Evolutionary conservation across 2,329 filamentous ascomycete genomes (phyloP).

Genomic region (Talaromyces sp.): DNA sequence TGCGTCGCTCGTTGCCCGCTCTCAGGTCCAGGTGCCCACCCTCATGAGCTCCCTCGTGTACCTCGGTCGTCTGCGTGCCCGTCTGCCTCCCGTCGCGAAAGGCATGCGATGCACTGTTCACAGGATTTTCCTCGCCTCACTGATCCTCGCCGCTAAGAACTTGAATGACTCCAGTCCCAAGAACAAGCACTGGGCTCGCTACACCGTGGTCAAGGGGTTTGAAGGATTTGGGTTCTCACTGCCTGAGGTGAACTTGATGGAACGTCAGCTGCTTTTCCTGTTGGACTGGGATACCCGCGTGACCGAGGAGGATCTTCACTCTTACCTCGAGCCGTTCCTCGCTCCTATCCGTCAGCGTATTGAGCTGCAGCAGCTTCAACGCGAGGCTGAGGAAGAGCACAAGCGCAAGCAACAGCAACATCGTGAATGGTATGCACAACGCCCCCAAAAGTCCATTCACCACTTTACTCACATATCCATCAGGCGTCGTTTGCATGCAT

Average conservation of each 20-base stretch:
- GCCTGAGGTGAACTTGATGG: constrained; percentile 98
- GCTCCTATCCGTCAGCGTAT: constrained; percentile 72
- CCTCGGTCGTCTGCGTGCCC: constrained; percentile 78
- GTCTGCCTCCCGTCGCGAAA: constrained; percentile 90
- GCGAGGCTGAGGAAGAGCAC: constrained; percentile 44
- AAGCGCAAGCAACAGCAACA: constrained; percentile 30
- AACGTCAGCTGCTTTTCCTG: constrained; percentile 94
- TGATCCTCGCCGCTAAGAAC: constrained; percentile 82
- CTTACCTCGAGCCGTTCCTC: constrained; percentile 84
- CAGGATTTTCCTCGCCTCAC: constrained; percentile 83
- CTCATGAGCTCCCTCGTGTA: constrained; percentile 97
- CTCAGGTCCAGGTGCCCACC: constrained; percentile 95
- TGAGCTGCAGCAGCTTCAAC: constrained; percentile 58
- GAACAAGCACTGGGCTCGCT: constrained; percentile 99
- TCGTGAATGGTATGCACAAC: constrained; percentile 35
- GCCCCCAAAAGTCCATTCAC: background rate
- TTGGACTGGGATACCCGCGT: constrained; percentile 94
- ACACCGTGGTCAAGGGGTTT: constrained; percentile 74
- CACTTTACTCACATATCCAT: constrained; percentile 3
- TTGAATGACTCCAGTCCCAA: constrained; percentile 98
- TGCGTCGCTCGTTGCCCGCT: constrained; percentile 82
- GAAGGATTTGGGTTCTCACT: constrained; percentile 86
- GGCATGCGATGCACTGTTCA: constrained; percentile 96
- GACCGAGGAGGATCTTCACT: constrained; percentile 80
- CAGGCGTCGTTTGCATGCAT: constrained; percentile 37